phyloP scores from a whole-genome alignment of 768 basidiomycete genomes.

The Suillus occidentalis region DNA sequence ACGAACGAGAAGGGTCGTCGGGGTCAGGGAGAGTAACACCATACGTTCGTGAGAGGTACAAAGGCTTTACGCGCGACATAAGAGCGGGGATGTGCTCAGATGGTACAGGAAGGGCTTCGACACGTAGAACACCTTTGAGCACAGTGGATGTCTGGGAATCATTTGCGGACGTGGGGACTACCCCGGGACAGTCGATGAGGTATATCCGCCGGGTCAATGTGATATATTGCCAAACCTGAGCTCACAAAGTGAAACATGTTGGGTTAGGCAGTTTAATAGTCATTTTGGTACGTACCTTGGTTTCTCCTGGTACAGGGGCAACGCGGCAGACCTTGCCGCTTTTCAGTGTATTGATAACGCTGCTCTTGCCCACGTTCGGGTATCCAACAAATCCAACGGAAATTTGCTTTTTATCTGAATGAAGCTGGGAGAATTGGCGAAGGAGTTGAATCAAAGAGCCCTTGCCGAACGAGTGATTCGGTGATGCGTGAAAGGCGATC shows the following conservation, averaged over 20 bases:
- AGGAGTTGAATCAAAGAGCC: slow-evolving; percentile 96
- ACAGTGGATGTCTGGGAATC: slow-evolving; percentile 91
- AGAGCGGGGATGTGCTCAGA: slow-evolving; percentile 89
- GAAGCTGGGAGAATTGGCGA: slow-evolving; percentile 93
- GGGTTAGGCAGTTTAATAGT: not conserved
- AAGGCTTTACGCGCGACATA: slow-evolving; percentile 87
- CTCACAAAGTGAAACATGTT: slow-evolving; percentile 2
- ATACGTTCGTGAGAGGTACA: slow-evolving; percentile 89
- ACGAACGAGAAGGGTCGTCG: slow-evolving; percentile 50
- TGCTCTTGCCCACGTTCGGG: slow-evolving; percentile 97
- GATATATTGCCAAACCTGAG: slow-evolving; percentile 96
- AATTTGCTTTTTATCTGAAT: slow-evolving; percentile 99
- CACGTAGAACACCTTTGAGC: slow-evolving; percentile 94
- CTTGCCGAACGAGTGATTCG: slow-evolving; percentile 98
- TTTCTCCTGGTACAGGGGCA: slow-evolving; percentile 97
- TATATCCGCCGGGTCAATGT: slow-evolving; percentile 94
- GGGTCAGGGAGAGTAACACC: slow-evolving; percentile 63
- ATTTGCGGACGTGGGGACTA: slow-evolving; percentile 90
- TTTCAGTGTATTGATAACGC: slow-evolving; percentile 98
- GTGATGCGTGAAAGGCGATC: slow-evolving; percentile 97
- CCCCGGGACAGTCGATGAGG: slow-evolving; percentile 98
- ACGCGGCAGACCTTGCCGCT: slow-evolving; percentile 96
- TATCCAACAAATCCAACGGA: slow-evolving; percentile 98
- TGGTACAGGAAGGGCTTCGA: slow-evolving; percentile 90
- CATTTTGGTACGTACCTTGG: slow-evolving; percentile 52